Base-by-base conservation (phyloP, 2,329 filamentous ascomycete species). In the Stachybotrys elegans region DNA sequence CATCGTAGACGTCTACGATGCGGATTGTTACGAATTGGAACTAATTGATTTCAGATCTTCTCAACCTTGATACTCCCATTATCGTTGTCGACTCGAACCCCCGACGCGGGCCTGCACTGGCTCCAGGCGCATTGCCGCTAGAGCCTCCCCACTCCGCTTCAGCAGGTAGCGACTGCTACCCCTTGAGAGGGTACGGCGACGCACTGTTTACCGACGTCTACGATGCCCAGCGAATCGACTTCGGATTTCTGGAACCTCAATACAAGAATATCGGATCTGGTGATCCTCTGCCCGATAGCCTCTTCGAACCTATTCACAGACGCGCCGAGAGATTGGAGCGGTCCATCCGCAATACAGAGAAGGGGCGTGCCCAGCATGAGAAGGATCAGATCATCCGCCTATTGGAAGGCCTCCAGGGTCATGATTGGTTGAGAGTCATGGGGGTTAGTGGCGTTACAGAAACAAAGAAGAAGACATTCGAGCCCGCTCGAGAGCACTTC, bases 391-490 rank as follows among this genome's bases (percentile, higher is more conserved):
- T 84, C 32, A 75, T 80, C 43, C 73, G 80, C 25, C 64, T 84
- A 14, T 74, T 96, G 6, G 89, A 93, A 43, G 89, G 89, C 16
- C 75, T 98, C 1, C 86, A 89, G 60, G 88, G 92, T 3, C 88
- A 87, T 46, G 93, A 97, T 64, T 98, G 93, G 93, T 73, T 96
- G 45, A 84, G 87, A 48, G 79, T 91, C 4, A 90, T 98, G 82
- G 93, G 92, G 21, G 85, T 97, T 25, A 92, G 83, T 51, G 88
- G 79, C 17, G 70, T 94, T 29, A 94, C 89, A 0, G 91, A 96
- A 58, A 82, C 81, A 19, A 88, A 88, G 57, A 92, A 88, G 66
- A 93, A 86, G 62, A 79, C 84, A 22, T 96, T 89, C 63, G 89
- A 95, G 63, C 83, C 86, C 3, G 93, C 93, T 48, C 80, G 93